phyloP scores from a whole-genome alignment of 805 yeast genomes.

The Metschnikowia proteae region DNA sequence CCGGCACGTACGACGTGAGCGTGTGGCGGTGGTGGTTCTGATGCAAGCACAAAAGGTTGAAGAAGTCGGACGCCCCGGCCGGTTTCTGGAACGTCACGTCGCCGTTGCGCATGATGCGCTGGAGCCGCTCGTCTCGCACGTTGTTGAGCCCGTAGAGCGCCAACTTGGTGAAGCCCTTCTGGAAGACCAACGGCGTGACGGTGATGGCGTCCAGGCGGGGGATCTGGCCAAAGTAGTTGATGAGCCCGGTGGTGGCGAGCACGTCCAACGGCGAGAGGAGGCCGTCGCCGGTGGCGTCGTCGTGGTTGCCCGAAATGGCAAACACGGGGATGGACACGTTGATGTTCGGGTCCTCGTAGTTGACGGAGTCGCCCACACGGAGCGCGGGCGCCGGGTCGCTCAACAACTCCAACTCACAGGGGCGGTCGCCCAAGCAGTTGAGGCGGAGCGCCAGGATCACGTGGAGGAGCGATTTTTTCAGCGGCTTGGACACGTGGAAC shows the following conservation, averaged over 20 bases:
- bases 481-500: constrained; percentile 86
- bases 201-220: constrained; percentile 69
- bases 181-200: constrained; percentile 72
- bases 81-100: constrained; percentile 79
- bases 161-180: constrained; percentile 75
- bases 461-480: constrained; percentile 79
- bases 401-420: constrained; percentile 77
- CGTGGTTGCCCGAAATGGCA: constrained; percentile 94
- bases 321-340: constrained; percentile 88
- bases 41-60: constrained; percentile 80
- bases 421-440: constrained; percentile 79
- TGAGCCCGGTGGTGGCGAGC: constrained; percentile 71
- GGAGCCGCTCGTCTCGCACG: constrained; percentile 84
- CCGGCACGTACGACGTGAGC: constrained; percentile 80
- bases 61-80: constrained; percentile 62
- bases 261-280: constrained; percentile 83
- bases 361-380: constrained; percentile 63
- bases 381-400: constrained; percentile 71
- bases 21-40: constrained; percentile 87
- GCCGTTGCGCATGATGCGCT: constrained; percentile 76
- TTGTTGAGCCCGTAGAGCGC: constrained; percentile 88
- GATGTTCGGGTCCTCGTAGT: constrained; percentile 86
- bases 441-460: constrained; percentile 69
- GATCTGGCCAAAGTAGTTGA: constrained; percentile 88
- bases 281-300: constrained; percentile 88